Evolutionary conservation across 345 rosid species (phyloP).

Genomic region (Sisymbrium irio): DNA sequence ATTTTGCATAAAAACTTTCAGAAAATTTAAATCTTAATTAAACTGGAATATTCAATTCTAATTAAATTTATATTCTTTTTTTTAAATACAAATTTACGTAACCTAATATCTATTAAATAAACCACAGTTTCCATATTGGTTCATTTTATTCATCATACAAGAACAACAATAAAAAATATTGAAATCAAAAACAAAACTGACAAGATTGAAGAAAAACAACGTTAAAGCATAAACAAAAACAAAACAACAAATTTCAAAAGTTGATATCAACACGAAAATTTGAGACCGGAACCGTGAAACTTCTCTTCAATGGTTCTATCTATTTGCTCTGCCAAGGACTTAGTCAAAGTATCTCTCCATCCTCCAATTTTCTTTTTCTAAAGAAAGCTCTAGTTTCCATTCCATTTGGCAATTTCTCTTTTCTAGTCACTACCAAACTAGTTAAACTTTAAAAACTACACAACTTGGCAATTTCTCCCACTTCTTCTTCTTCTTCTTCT

Average conservation of each 20-base stretch:
- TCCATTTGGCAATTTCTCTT: slow-evolving; percentile 36
- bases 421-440: slow-evolving; percentile 29
- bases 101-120: too few relatives aligned
- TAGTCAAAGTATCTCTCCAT: slow-evolving; percentile 34
- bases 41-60: too few relatives aligned
- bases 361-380: slow-evolving; percentile 37
- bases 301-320: slow-evolving; percentile 14
- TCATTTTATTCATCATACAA: too few relatives aligned
- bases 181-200: not conserved
- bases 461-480: slow-evolving; percentile 10
- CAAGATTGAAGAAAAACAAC: not conserved
- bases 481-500: slow-evolving; percentile 35
- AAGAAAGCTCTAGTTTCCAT: slow-evolving; percentile 24
- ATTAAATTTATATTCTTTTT: too few relatives aligned
- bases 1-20: too few relatives aligned
- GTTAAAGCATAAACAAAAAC: not conserved
- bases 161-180: not conserved
- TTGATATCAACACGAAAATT: not conserved
- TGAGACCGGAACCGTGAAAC: not conserved
- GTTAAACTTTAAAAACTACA: slow-evolving; percentile 37
- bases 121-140: too few relatives aligned
- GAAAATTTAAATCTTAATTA: too few relatives aligned
- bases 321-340: slow-evolving; percentile 6
- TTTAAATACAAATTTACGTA: too few relatives aligned
- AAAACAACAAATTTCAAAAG: not conserved